Conservation (phyloP, 306 rosid genomes). For the Prosopis cineraria region DNA sequence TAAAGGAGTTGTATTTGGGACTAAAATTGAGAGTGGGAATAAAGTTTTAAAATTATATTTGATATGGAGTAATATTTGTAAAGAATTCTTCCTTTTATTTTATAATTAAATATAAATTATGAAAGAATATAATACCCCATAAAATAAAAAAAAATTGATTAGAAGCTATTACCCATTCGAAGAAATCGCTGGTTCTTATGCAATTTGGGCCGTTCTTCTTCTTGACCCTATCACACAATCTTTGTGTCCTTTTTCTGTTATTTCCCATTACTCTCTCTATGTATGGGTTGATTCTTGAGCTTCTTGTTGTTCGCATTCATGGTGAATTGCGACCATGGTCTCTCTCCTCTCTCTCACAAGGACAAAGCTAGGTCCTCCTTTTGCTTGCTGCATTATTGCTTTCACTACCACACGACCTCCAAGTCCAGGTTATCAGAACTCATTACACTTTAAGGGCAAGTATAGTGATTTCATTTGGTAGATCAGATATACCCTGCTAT, state of each 20-base stretch:
- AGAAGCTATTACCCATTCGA: too few species aligned
- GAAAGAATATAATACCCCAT: too few species aligned
- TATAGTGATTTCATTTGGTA: constrained; percentile 50
- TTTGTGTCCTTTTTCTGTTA: background rate
- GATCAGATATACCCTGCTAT: too few species aligned
- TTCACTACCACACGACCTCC: constrained; percentile 29
- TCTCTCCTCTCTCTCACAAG: constrained; percentile 45
- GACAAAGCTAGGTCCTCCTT: constrained; percentile 51
- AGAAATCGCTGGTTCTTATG: background rate
- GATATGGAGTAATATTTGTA: too few species aligned
- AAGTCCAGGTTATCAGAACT: constrained; percentile 40
- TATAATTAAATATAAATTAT: too few species aligned
- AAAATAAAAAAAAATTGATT: too few species aligned
- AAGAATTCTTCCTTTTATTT: too few species aligned
- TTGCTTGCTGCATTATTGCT: constrained; percentile 40
- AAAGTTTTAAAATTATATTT: too few species aligned
- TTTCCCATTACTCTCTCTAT: background rate
- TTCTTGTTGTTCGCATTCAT: constrained; percentile 18
- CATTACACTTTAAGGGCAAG: constrained; percentile 49
- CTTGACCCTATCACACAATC: background rate
- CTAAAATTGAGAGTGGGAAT: too few species aligned
- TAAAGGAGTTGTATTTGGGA: too few species aligned
- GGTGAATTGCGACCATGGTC: constrained; percentile 40
- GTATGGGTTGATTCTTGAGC: background rate
- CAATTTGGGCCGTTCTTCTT: background rate